A percentile compares a stretch with the other conserved stretches of the same genome.
Conservation (phyloP, 345 rosid genomes). For the Dipteronia sinensis region DNA sequence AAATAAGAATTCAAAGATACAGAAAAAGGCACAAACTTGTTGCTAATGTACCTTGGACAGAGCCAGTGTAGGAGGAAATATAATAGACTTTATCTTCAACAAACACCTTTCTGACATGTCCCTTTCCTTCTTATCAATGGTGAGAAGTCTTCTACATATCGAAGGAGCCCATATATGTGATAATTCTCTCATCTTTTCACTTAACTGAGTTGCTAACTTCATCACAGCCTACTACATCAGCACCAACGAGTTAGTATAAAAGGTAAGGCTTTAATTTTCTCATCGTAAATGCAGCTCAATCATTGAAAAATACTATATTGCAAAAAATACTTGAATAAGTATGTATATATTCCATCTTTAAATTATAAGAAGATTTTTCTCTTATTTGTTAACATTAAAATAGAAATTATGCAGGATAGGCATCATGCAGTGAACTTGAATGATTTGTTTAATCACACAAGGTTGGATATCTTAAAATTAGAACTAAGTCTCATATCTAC, state of each 20-base stretch:
- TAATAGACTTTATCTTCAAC: slow-evolving; percentile 39
- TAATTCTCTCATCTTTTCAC: slow-evolving; percentile 48
- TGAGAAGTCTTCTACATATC: slow-evolving; percentile 55
- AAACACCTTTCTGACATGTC: slow-evolving; percentile 56
- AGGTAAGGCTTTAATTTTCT: background rate
- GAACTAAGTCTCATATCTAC: background rate
- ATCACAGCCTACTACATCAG: slow-evolving; percentile 43
- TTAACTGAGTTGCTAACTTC: slow-evolving; percentile 43
- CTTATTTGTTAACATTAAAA: background rate
- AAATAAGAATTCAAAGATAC: background rate
- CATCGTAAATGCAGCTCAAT: background rate
- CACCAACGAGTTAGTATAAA: slow-evolving; percentile 7
- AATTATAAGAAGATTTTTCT: background rate
- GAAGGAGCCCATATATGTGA: slow-evolving; percentile 59
- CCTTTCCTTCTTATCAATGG: slow-evolving; percentile 56
- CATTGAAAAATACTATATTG: background rate
- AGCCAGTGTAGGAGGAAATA: slow-evolving; percentile 47
- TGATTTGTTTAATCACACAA: background rate
- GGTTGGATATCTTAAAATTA: background rate
- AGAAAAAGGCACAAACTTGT: background rate
- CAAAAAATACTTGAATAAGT: background rate
- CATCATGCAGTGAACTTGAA: background rate
- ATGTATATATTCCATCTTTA: background rate
- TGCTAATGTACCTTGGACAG: slow-evolving; percentile 45
- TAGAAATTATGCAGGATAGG: background rate